Evolutionary conservation across 1,284 basidiomycete genomes (phyloP), one percentile per base, ranked within the genome.

Genomic region (Pholiota adiposa): DNA sequence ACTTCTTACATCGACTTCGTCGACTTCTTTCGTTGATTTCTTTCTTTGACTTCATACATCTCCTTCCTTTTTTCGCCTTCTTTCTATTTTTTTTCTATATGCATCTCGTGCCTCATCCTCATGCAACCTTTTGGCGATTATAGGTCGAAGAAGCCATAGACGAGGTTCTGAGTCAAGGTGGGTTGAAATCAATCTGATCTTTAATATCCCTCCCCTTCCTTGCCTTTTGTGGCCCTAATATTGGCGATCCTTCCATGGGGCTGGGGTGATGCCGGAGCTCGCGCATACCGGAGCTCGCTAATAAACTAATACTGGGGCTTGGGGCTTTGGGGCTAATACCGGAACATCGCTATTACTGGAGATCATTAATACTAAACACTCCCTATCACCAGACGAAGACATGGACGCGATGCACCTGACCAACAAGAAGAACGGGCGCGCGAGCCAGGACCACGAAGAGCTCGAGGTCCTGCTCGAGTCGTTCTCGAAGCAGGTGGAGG

Each of bases 401-500:
- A 77, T 99, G 69, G 87, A 87, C 36, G 91, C 91, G 0, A 96
- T 97, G 93, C 96, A 97, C 75, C 83, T 97, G 51, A 92, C 87
- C 0, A 92, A 94, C 70, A 91, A 91, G 73, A 85, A 84, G 65
- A 84, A 84, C 27, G 83, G 83, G 9, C n/a, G 33, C 11, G n/a
- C 40, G 4, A 23, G 38, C 49, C 81, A 89, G 66, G 96, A 97
- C 70, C 96, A 98, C 70, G 93, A 96, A 65, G 96, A 98, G 65
- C 80, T 98, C 1, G 97, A 99, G 72, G 83, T 97, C 5, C 79
- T 99, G 4, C 79, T 99, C 5, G 97, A 99, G 73, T 93, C 91
- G 9, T 98, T 98, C 73, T 86, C 91, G 23, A 98, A 98, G 72
- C 97, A 97, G 72, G 94, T 96, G 0, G 96, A 97, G 73, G 96